Conservation (phyloP, 192 early-diverging fungal species). For the Lobulomyces angularis region DNA sequence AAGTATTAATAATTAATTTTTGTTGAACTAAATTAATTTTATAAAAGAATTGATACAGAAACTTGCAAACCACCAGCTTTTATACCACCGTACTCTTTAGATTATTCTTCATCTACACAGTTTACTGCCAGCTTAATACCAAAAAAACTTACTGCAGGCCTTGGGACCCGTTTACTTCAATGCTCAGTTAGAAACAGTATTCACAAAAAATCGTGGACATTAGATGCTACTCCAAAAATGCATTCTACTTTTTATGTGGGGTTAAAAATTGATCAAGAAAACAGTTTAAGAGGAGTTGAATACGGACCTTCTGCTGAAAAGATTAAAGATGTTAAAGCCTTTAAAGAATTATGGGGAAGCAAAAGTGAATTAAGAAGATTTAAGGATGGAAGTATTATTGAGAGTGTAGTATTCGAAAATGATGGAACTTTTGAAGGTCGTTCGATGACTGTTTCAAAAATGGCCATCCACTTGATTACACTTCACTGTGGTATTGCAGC, state of each 20-base stretch:
- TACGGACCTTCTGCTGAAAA: slow-evolving; percentile 74
- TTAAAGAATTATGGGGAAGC: slow-evolving; percentile 78
- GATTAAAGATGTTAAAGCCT: slow-evolving; percentile 36
- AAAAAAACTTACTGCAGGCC: slow-evolving; percentile 12
- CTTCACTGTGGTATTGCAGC: slow-evolving; percentile 52
- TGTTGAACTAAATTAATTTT: slow-evolving; percentile 1
- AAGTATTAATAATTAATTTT: slow-evolving; percentile 17
- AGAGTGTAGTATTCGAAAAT: slow-evolving; percentile 74
- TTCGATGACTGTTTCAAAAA: slow-evolving; percentile 61
- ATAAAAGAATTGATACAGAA: not conserved
- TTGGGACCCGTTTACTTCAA: not conserved
- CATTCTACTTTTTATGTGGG: slow-evolving; percentile 42
- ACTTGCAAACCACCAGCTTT: slow-evolving; percentile 13
- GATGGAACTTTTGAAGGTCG: slow-evolving; percentile 43
- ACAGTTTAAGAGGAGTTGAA: slow-evolving; percentile 64
- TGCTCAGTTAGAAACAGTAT: slow-evolving; percentile 11
- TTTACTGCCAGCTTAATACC: slow-evolving; percentile 18
- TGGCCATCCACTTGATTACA: slow-evolving; percentile 63
- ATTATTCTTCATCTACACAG: slow-evolving; percentile 19
- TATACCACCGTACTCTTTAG: slow-evolving; percentile 14
- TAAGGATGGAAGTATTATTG: slow-evolving; percentile 80
- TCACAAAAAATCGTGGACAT: slow-evolving; percentile 9
- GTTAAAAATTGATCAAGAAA: slow-evolving; percentile 57
- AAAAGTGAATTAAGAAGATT: slow-evolving; percentile 83
- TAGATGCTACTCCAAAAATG: slow-evolving; percentile 17